Conservation (phyloP, 2,329 filamentous ascomycete species). For the Zarea fungicola region DNA sequence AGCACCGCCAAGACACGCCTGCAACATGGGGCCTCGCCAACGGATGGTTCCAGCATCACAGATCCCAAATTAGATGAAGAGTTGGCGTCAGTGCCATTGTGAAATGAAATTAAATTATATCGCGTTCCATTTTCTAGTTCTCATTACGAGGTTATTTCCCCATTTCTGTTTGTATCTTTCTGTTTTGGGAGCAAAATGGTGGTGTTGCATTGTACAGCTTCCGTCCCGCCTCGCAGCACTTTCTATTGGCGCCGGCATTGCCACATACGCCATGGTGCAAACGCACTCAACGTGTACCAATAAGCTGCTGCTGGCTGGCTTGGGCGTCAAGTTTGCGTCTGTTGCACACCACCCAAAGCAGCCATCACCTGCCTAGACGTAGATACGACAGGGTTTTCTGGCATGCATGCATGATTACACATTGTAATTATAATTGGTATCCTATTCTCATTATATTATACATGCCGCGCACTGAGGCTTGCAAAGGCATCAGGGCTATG, state of each 20-base stretch:
- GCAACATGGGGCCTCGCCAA: background rate
- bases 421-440: conserved; percentile 11
- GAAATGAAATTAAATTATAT: too few species aligned
- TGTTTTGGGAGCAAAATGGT: too few species aligned
- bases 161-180: background rate
- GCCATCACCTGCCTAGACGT: background rate
- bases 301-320: background rate
- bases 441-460: conserved; percentile 28
- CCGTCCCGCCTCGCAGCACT: too few species aligned
- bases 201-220: too few species aligned
- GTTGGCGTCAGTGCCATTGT: too few species aligned
- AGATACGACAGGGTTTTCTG: background rate
- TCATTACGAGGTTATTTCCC: too few species aligned
- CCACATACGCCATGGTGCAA: conserved; percentile 4
- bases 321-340: background rate
- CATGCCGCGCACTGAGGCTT: conserved; percentile 61
- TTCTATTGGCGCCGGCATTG: too few species aligned
- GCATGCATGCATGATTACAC: background rate
- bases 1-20: conserved; percentile 12
- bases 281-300: conserved; percentile 9
- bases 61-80: background rate
- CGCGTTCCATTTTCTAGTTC: too few species aligned
- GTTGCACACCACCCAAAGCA: conserved; percentile 10
- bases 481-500: conserved; percentile 79
- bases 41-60: background rate